Evolutionary conservation across 352 stramenopile species (phyloP).

Genomic region (Phytophthora pluvialis): DNA sequence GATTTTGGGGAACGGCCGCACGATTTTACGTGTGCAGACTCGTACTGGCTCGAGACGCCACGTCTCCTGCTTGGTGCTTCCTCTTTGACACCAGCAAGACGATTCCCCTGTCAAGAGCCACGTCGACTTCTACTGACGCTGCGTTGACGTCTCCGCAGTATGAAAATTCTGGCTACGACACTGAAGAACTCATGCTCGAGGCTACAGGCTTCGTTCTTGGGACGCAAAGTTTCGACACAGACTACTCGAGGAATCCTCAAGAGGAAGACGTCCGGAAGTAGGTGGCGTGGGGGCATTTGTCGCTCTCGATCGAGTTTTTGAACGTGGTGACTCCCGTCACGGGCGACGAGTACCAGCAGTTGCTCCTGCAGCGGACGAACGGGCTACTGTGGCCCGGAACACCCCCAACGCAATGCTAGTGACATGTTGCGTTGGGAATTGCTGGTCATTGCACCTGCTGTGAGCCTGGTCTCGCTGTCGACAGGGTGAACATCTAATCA

Average conservation of each 20-base stretch:
- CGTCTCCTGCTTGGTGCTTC: slow-evolving; percentile 46
- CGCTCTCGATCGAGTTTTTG: slow-evolving; percentile 50
- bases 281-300: slow-evolving; percentile 47
- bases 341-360: slow-evolving; percentile 35
- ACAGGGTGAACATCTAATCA: slow-evolving; percentile 29
- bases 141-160: slow-evolving; percentile 16
- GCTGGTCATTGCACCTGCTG: slow-evolving; percentile 38
- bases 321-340: slow-evolving; percentile 34
- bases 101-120: slow-evolving; percentile 4
- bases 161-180: slow-evolving; percentile 10
- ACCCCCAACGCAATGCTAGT: slow-evolving; percentile 42
- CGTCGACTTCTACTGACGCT: slow-evolving; percentile 12
- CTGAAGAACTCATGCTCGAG: slow-evolving; percentile 21
- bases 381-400: slow-evolving; percentile 41
- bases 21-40: slow-evolving; percentile 38
- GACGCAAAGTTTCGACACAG: slow-evolving; percentile 46
- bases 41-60: slow-evolving; percentile 42
- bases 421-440: slow-evolving; percentile 53
- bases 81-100: slow-evolving; percentile 40
- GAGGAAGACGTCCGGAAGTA: slow-evolving; percentile 21
- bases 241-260: slow-evolving; percentile 20
- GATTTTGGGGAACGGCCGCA: slow-evolving; percentile 38
- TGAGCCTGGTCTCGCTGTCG: slow-evolving; percentile 32
- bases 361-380: slow-evolving; percentile 47
- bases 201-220: slow-evolving; percentile 41